A percentile compares a stretch with the other conserved stretches of the same genome.
Conservation (phyloP, 768 basidiomycete genomes). For the Butyriboletus loyo region DNA sequence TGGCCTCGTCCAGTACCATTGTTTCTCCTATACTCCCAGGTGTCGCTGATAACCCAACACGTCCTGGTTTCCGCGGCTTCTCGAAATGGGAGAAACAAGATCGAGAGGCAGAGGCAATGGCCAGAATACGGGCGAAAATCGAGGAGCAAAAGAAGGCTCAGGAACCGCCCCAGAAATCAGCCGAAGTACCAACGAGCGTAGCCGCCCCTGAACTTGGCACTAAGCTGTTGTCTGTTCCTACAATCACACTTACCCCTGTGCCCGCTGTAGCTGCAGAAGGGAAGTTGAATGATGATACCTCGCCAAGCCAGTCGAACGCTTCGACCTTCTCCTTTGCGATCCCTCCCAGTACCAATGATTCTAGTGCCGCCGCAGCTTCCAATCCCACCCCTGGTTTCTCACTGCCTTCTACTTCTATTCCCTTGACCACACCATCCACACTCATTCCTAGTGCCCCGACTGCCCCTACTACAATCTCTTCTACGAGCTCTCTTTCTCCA, state of each 20-base stretch:
- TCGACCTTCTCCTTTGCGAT: slow-evolving; percentile 17
- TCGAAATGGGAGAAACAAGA: slow-evolving; percentile 90
- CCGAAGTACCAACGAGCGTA: slow-evolving; percentile 29
- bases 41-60: slow-evolving; percentile 56
- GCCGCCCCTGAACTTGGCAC: slow-evolving; percentile 22
- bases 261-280: slow-evolving; percentile 7
- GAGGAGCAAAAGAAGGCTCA: slow-evolving; percentile 44
- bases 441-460: slow-evolving; percentile 5
- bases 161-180: slow-evolving; percentile 32
- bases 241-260: slow-evolving; percentile 29
- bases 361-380: neutral
- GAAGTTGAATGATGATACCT: slow-evolving; percentile 1
- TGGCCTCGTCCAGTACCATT: slow-evolving; percentile 35
- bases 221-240: slow-evolving; percentile 24
- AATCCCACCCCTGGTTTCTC: slow-evolving; percentile 23
- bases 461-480: slow-evolving; percentile 9
- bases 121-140: slow-evolving; percentile 57
- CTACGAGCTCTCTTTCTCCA: slow-evolving; percentile 7
- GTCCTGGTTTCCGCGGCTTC: slow-evolving; percentile 43
- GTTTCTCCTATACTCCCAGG: slow-evolving; percentile 28
- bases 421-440: slow-evolving; percentile 15
- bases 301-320: slow-evolving; percentile 13
- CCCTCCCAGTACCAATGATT: slow-evolving; percentile 2
- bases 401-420: slow-evolving; percentile 25
- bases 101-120: slow-evolving; percentile 75